Evolutionary conservation across 805 yeast genomes (phyloP).

Genomic region (Metschnikowia chrysomelidarum): DNA sequence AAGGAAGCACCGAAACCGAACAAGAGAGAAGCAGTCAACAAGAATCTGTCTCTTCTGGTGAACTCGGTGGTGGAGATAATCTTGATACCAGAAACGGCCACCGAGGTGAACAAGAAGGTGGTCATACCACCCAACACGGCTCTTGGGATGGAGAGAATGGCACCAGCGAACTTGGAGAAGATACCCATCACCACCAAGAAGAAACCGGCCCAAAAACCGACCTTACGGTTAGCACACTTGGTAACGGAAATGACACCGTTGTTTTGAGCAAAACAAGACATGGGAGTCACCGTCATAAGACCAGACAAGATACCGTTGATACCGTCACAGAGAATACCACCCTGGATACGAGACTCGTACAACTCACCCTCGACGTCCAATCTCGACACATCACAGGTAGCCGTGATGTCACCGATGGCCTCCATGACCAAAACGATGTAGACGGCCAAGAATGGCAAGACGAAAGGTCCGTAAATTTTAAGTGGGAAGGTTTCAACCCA

Average conservation of each 20-base stretch:
- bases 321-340: conserved; percentile 91
- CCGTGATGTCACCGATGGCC: conserved; percentile 92
- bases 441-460: conserved; percentile 80
- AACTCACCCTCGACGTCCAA: conserved; percentile 77
- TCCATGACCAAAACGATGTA: conserved; percentile 85
- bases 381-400: conserved; percentile 88
- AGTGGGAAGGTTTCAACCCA: conserved; percentile 87
- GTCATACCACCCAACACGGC: conserved; percentile 34
- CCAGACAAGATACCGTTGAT: conserved; percentile 75
- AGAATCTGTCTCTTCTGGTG: conserved; percentile 21
- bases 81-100: conserved; percentile 21
- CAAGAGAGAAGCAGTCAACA: conserved; percentile 19
- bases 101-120: conserved; percentile 20
- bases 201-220: conserved; percentile 79
- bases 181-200: conserved; percentile 84
- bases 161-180: conserved; percentile 49
- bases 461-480: conserved; percentile 78
- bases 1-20: conserved; percentile 19
- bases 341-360: conserved; percentile 86
- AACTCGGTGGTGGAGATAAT: conserved; percentile 21
- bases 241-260: conserved; percentile 93
- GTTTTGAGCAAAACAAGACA: conserved; percentile 92
- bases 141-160: conserved; percentile 76
- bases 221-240: conserved; percentile 82
- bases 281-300: conserved; percentile 77